Evolutionary conservation across 257 asterid genomes (phyloP).

Genomic region (Solanum tarapatanum): DNA sequence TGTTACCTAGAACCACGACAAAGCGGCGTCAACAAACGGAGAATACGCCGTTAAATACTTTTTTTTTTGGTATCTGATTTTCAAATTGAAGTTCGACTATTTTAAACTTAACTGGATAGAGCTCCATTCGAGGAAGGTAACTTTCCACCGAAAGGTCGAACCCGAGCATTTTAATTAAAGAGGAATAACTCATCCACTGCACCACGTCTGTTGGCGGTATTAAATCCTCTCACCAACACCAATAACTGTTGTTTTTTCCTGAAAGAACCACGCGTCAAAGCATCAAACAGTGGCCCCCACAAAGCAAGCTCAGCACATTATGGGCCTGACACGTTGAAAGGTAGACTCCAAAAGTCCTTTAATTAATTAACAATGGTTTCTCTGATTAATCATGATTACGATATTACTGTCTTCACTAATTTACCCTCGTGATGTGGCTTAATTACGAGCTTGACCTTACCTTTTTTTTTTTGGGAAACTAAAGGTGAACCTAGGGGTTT

Average conservation of each 20-base stretch:
- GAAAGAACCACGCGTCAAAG: slow-evolving; percentile 11
- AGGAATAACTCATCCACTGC: background rate
- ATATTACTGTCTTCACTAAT: background rate
- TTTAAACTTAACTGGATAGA: no score
- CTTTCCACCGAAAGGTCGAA: fast-evolving
- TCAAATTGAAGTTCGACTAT: no score
- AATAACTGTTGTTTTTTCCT: background rate
- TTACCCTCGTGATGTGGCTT: background rate
- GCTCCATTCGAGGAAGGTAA: background rate
- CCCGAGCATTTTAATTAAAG: background rate
- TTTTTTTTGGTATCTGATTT: background rate
- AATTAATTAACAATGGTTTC: background rate
- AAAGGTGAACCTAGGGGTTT: background rate
- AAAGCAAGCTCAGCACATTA: background rate
- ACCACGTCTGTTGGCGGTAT: background rate
- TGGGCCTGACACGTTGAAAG: slow-evolving; percentile 19
- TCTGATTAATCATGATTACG: background rate
- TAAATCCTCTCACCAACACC: background rate
- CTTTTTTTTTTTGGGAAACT: background rate
- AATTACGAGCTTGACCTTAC: background rate
- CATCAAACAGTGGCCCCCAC: slow-evolving; percentile 1
- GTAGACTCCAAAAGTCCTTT: background rate
- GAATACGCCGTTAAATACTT: background rate
- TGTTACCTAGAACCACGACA: slow-evolving; percentile 18
- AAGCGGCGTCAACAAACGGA: slow-evolving; percentile 3